phyloP scores from a whole-genome alignment of 306 rosid species.

The Hippophae gyantsensis region DNA sequence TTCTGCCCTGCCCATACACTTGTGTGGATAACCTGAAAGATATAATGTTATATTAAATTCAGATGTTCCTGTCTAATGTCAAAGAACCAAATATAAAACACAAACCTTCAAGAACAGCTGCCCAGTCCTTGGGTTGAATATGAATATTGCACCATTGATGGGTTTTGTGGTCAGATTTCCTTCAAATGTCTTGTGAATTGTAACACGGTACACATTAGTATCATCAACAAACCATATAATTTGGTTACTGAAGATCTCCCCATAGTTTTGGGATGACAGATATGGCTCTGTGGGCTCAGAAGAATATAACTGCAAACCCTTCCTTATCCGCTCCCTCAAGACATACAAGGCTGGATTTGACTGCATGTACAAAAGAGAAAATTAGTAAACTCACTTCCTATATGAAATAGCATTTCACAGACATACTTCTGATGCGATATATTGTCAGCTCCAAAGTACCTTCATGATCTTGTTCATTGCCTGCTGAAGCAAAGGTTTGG shows the following conservation, averaged over 20 bases:
- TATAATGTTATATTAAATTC: conserved; percentile 10
- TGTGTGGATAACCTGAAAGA: conserved; percentile 87
- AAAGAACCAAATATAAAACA: background rate
- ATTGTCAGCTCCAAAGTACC: conserved; percentile 28
- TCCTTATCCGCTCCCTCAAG: conserved; percentile 94
- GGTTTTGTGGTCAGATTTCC: conserved; percentile 99
- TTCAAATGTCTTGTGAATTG: conserved; percentile 96
- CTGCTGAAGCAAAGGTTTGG: conserved; percentile 91
- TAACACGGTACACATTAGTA: conserved; percentile 95
- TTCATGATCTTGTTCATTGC: conserved; percentile 99
- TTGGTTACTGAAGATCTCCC: conserved; percentile 99
- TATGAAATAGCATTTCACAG: conserved; percentile 1
- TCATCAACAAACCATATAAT: conserved; percentile 99
- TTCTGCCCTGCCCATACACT: conserved; percentile 99
- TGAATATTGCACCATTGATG: conserved; percentile 93
- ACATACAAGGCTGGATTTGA: conserved; percentile 98
- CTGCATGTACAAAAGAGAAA: conserved; percentile 38
- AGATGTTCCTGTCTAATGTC: background rate
- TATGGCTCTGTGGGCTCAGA: conserved; percentile 99
- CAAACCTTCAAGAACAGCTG: conserved; percentile 86
- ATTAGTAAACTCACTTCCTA: conserved; percentile 9
- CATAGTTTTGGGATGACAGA: conserved; percentile 93
- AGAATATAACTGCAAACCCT: conserved; percentile 95
- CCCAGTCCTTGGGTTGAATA: conserved; percentile 97
- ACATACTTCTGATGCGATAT: background rate